phyloP scores from a whole-genome alignment of 2,329 filamentous ascomycete genomes.

The Diplocarpon rosae region DNA sequence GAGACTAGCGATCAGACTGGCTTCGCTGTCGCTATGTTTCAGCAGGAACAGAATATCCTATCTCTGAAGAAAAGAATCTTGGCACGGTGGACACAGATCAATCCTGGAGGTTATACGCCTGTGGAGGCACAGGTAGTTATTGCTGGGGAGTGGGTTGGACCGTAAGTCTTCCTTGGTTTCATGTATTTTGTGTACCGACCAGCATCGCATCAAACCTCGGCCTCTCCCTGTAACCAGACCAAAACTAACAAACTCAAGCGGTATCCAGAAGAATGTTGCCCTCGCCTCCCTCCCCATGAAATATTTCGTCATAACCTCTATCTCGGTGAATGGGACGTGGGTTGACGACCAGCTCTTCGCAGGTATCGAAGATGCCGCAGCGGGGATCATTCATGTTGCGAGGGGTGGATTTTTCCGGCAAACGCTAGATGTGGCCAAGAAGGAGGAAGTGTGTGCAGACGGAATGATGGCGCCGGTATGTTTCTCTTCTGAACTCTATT shows the following conservation, averaged over 20 bases:
- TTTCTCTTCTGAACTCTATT: not conserved
- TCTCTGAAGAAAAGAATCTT: constrained; percentile 4
- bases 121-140: constrained; percentile 15
- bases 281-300: constrained; percentile 8
- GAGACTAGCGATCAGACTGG: constrained; percentile 6
- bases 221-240: too few species aligned
- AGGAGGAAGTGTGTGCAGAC: not conserved
- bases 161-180: not conserved
- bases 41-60: constrained; percentile 3
- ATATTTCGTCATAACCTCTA: constrained; percentile 18
- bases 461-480: constrained; percentile 4
- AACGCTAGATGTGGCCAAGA: constrained; percentile 3
- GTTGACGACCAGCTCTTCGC: constrained; percentile 12
- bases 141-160: constrained; percentile 20
- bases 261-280: constrained; percentile 14
- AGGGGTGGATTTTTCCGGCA: constrained; percentile 14
- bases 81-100: constrained; percentile 7
- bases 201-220: not conserved
- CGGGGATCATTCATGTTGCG: constrained; percentile 16
- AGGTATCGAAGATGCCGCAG: constrained; percentile 11
- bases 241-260: not conserved
- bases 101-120: constrained; percentile 3
- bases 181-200: not conserved
- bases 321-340: constrained; percentile 16
- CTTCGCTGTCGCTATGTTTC: constrained; percentile 7